Percentiles rank a stretch among this genome's conserved stretches.
Evolutionary conservation across 768 basidiomycete species (phyloP).

Genomic region (Mycena albidolilacea): DNA sequence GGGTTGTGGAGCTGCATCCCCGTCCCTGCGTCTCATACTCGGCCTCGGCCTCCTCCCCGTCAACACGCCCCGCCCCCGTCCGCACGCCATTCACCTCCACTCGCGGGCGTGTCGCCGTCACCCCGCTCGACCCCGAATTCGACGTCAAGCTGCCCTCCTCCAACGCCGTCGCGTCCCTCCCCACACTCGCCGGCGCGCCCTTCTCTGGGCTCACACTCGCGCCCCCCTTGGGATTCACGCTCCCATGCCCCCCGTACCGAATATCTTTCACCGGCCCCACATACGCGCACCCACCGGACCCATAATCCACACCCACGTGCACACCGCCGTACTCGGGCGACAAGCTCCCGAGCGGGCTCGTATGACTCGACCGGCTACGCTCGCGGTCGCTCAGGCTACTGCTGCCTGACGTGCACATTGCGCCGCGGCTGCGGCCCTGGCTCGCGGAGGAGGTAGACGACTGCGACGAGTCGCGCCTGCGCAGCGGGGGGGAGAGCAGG

Average conservation of each 20-base stretch:
- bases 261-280: slow-evolving; percentile 48
- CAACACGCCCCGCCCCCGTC: slow-evolving; percentile 16
- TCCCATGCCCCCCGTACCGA: slow-evolving; percentile 43
- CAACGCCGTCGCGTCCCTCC: no score
- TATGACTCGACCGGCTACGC: slow-evolving; percentile 47
- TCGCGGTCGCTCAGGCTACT: slow-evolving; percentile 47
- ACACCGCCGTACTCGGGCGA: slow-evolving; percentile 53
- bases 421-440: slow-evolving; percentile 60
- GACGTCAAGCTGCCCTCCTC: slow-evolving; percentile 17
- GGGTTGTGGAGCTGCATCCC: slow-evolving; percentile 38
- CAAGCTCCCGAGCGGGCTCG: slow-evolving; percentile 52
- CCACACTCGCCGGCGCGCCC: slow-evolving; percentile 46
- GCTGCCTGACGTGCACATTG: slow-evolving; percentile 31
- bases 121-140: slow-evolving; percentile 34
- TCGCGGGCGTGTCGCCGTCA: slow-evolving; percentile 30
- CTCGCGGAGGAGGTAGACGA: slow-evolving; percentile 65
- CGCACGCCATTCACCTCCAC: slow-evolving; percentile 40
- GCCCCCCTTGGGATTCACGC: slow-evolving; percentile 42
- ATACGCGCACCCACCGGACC: slow-evolving; percentile 38
- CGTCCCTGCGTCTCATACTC: slow-evolving; percentile 42
- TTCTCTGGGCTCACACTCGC: slow-evolving; percentile 58
- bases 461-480: slow-evolving; percentile 45
- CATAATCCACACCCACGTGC: slow-evolving; percentile 46
- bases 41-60: neutral
- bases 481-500: slow-evolving; percentile 34